Evolutionary conservation across 1,139 yeast genomes (phyloP), one percentile per base, ranked within the genome.

Genomic region (Ogataea hybrid): DNA sequence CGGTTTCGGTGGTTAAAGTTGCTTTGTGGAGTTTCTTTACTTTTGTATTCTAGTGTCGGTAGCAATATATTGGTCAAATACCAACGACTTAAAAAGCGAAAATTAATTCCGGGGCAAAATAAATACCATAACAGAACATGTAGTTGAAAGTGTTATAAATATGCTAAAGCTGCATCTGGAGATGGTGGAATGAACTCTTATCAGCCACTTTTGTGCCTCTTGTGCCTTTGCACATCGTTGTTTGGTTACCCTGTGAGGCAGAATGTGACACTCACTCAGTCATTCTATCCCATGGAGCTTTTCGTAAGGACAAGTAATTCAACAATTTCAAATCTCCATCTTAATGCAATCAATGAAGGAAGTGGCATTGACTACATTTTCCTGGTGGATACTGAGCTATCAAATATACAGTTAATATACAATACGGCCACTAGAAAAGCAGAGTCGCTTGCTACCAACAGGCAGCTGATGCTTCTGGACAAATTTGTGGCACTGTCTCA

Each of bases 1-100:
- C 72, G 98, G 98, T 88, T 92, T 92, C 85, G 97, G 97, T 79
- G 97, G 97, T 83, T 92, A 86, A 59, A 44, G 37, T 25, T 32
- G 40, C 38, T 35, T 35, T 31, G 18, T 31, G 31, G 32, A 34
- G 27, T 29, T 27, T 37, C 43, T 39, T 28, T 30, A 39, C 27
- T 42, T 45, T 41, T 37, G 42, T 47, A 39, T 45, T 49, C 47
- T 44, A 44, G 47, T 44, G 42, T 44, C 44, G 47, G 47, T 41
- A 37, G 47, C 47, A 44, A 34, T 41, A 44, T 38, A 39, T 37
- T 35, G 41, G 47, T 35, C 35, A 29, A 35, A 14, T 20, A 28
- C 29, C 25, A 39, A 28, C 35, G 34, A 32, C 25, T 33, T 17
- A 35, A 20, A 35, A 33, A 39, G 11, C 14, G 33, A 29, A 32